A percentile compares a stretch with the other conserved stretches of the same genome.
Conservation (phyloP, 345 rosid genomes). For the Hypericum androsaemum region DNA sequence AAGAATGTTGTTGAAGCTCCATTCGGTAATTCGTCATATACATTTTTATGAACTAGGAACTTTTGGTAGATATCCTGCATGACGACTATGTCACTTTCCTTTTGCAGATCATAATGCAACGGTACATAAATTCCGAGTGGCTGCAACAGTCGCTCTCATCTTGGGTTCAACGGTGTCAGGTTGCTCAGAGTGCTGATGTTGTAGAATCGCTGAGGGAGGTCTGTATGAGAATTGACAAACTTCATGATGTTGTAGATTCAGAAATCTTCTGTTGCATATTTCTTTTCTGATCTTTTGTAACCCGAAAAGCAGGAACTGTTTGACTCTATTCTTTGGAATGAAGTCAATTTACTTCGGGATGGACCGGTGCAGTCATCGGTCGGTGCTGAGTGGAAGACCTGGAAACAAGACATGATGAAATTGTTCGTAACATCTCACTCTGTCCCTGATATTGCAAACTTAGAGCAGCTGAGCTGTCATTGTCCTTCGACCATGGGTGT, state of each 20-base stretch:
- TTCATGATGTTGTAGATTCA: too few species aligned
- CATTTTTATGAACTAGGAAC: too few species aligned
- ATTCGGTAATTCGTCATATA: constrained; percentile 33
- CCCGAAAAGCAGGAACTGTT: constrained; percentile 55
- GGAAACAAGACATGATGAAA: constrained; percentile 90
- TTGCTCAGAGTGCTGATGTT: constrained; percentile 66
- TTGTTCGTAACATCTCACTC: constrained; percentile 61
- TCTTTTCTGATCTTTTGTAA: constrained; percentile 1
- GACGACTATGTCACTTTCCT: constrained; percentile 9
- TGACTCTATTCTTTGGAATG: constrained; percentile 66
- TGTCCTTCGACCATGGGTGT: constrained; percentile 32
- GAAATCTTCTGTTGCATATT: neutral
- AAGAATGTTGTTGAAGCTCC: constrained; percentile 82
- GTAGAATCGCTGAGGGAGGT: constrained; percentile 87
- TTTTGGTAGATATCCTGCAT: too few species aligned
- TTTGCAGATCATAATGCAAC: constrained; percentile 65
- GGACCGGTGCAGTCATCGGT: constrained; percentile 52
- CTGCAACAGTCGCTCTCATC: constrained; percentile 38
- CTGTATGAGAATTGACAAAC: neutral
- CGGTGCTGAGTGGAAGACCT: constrained; percentile 91
- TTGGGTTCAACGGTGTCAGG: constrained; percentile 64
- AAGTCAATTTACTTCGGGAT: constrained; percentile 61
- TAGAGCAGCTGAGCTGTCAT: constrained; percentile 31
- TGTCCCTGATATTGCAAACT: constrained; percentile 28
- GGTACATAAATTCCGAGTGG: constrained; percentile 62